Conservation (phyloP, 768 basidiomycete species). For the Lanmaoa rubissima region DNA sequence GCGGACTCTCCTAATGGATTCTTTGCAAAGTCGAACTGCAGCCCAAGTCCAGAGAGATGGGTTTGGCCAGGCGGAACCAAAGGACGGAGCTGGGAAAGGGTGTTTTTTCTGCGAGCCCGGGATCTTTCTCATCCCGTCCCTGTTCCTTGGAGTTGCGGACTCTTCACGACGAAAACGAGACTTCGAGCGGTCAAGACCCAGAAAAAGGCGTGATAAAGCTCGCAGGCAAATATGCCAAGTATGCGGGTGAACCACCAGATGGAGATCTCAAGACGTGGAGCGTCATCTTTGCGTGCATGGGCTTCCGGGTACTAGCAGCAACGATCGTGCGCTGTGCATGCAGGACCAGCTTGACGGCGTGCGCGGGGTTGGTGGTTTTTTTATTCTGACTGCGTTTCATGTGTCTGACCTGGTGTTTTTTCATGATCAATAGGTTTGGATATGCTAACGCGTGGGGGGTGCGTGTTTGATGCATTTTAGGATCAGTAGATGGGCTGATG, state of each 20-base stretch:
- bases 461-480: slow-evolving; percentile 25
- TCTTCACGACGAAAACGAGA: slow-evolving; percentile 6
- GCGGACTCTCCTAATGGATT: not conserved
- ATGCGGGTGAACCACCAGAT: slow-evolving; percentile 26
- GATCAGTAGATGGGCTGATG: not conserved
- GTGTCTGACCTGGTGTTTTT: not conserved
- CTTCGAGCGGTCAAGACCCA: not conserved
- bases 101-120: not conserved
- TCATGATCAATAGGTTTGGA: slow-evolving; percentile 47
- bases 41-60: not conserved
- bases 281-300: slow-evolving; percentile 28
- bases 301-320: not conserved
- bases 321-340: not conserved
- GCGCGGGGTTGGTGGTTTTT: slow-evolving; percentile 38
- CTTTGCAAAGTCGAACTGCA: not conserved
- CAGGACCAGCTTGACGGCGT: slow-evolving; percentile 30
- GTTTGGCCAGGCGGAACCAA: not conserved
- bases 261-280: slow-evolving; percentile 33
- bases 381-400: not conserved
- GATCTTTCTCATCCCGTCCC: not conserved
- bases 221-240: slow-evolving; percentile 16
- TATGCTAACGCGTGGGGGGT: slow-evolving; percentile 77
- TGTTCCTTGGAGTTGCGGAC: slow-evolving; percentile 12
- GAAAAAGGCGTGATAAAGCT: slow-evolving; percentile 6
- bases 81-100: not conserved